phyloP scores from a whole-genome alignment of 78 protist genomes.

The Parvularia atlantis region DNA sequence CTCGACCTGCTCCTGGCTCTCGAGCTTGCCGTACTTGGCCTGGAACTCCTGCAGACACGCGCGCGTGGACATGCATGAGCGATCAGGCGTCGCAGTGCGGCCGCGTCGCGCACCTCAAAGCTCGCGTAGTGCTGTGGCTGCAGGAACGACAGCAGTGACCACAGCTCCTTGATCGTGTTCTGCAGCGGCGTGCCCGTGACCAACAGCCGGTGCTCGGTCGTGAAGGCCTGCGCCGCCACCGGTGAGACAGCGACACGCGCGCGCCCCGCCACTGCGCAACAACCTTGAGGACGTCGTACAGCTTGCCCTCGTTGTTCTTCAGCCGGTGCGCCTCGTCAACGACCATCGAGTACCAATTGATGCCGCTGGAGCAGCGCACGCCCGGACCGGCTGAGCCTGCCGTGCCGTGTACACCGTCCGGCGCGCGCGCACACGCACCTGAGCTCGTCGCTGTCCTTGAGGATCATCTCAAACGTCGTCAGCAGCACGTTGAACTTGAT shows the following conservation, averaged over 20 bases:
- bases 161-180: constrained; percentile 69
- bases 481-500: constrained; percentile 65
- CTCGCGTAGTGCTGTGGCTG: constrained; percentile 54
- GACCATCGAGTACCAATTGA: constrained; percentile 53
- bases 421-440: background rate
- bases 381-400: too few relatives aligned
- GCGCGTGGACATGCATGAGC: background rate
- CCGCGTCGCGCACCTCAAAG: constrained; percentile 2
- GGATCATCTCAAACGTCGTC: constrained; percentile 81
- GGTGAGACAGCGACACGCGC: too few relatives aligned
- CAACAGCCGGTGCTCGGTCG: constrained; percentile 17
- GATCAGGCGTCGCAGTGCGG: background rate
- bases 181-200: constrained; percentile 96
- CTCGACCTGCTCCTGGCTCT: constrained; percentile 31
- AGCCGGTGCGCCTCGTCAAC: constrained; percentile 88
- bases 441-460: constrained; percentile 3
- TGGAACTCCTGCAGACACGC: constrained; percentile 12
- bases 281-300: constrained; percentile 40
- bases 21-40: constrained; percentile 31
- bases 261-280: too few relatives aligned
- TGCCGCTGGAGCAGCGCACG: too few relatives aligned
- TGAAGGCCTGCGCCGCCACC: too few relatives aligned
- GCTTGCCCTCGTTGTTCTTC: constrained; percentile 52
- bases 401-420: too few relatives aligned
- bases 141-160: constrained; percentile 76